Evolutionary conservation across 345 rosid species (phyloP).

Genomic region (Euphorbia lathyris): DNA sequence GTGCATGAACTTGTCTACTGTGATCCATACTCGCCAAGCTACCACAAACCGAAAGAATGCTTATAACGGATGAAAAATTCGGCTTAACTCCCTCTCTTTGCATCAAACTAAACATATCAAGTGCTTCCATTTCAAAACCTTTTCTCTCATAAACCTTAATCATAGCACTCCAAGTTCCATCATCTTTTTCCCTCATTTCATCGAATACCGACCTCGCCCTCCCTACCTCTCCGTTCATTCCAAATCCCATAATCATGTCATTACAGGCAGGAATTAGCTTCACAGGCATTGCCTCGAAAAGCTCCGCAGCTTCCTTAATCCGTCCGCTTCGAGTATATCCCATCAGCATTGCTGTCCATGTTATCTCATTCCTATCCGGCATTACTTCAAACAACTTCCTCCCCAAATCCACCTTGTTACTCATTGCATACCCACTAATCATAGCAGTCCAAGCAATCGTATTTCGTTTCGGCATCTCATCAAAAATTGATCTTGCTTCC

Average conservation of each 20-base stretch:
- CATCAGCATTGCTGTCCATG: slow-evolving; percentile 79
- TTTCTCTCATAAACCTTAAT: slow-evolving; percentile 68
- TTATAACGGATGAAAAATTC: slow-evolving; percentile 59
- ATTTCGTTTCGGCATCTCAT: slow-evolving; percentile 62
- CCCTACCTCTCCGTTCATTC: slow-evolving; percentile 47
- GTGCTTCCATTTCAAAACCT: slow-evolving; percentile 63
- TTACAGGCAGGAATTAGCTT: slow-evolving; percentile 55
- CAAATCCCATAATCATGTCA: slow-evolving; percentile 69
- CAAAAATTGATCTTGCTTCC: slow-evolving; percentile 71
- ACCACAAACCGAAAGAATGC: slow-evolving; percentile 65
- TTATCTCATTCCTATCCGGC: slow-evolving; percentile 76
- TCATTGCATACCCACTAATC: slow-evolving; percentile 66
- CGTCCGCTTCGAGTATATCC: slow-evolving; percentile 68
- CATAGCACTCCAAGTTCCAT: slow-evolving; percentile 63
- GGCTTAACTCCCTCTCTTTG: slow-evolving; percentile 53
- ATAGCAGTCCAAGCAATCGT: slow-evolving; percentile 76
- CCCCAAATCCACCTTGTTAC: slow-evolving; percentile 61
- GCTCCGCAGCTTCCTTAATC: slow-evolving; percentile 56
- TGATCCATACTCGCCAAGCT: slow-evolving; percentile 64
- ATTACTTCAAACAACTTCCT: slow-evolving; percentile 85
- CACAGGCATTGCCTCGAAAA: slow-evolving; percentile 61
- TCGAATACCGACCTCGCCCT: slow-evolving; percentile 58
- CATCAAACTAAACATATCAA: slow-evolving; percentile 59
- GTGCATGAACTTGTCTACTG: slow-evolving; percentile 74
- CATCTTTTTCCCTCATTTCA: slow-evolving; percentile 56